Conservation (phyloP, 352 stramenopile genomes). For the Phytophthora chlamydospora region DNA sequence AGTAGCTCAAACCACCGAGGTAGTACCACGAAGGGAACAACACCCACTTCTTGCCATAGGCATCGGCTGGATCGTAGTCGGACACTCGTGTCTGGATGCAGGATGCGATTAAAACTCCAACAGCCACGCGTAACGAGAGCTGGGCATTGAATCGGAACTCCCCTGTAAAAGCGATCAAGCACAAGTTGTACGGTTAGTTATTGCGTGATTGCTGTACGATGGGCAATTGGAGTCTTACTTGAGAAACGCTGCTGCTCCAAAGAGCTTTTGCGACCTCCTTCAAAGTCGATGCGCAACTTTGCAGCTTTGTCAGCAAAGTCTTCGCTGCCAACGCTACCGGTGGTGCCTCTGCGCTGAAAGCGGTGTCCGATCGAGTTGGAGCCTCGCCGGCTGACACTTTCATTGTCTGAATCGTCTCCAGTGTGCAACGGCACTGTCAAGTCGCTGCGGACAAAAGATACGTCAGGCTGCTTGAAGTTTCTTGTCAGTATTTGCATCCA, state of each 20-base stretch:
- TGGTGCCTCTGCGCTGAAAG: conserved; percentile 33
- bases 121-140: conserved; percentile 44
- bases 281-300: conserved; percentile 41
- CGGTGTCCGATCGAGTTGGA: conserved; percentile 32
- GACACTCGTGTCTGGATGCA: conserved; percentile 46
- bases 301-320: conserved; percentile 38
- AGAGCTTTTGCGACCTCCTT: conserved; percentile 21
- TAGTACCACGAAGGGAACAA: conserved; percentile 61
- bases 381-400: conserved; percentile 20
- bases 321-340: conserved; percentile 34
- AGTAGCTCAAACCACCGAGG: conserved; percentile 77
- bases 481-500: not conserved
- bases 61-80: conserved; percentile 26
- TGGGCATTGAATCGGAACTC: conserved; percentile 53
- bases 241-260: conserved; percentile 35
- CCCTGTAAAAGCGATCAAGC: conserved; percentile 27
- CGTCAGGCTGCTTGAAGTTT: conserved; percentile 3
- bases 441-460: conserved; percentile 20
- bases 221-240: conserved; percentile 13
- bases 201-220: no score
- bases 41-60: conserved; percentile 44
- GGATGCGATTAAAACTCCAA: conserved; percentile 47
- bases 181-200: no score
- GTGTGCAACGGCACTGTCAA: conserved; percentile 32
- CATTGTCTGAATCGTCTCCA: conserved; percentile 20